Percentiles rank a stretch among this genome's conserved stretches.
Conservation (phyloP, 2,329 filamentous ascomycete species). For the Fusarium brachygibbosum region DNA sequence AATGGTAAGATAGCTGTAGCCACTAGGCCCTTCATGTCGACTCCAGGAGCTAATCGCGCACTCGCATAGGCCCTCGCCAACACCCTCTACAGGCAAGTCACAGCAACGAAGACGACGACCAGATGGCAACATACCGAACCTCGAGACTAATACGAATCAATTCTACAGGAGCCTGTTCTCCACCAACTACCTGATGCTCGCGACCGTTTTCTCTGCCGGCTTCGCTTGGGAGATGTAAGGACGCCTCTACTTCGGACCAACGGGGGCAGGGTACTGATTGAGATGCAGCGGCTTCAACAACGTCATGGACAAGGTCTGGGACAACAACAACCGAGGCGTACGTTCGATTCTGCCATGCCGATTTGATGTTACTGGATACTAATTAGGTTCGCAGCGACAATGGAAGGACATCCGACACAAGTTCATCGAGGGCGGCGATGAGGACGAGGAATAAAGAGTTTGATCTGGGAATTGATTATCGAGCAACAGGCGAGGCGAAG, state of each 20-base stretch:
- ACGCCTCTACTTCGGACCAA: constrained; percentile 44
- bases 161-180: constrained; percentile 80
- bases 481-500: constrained; percentile 40
- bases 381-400: constrained; percentile 78
- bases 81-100: constrained; percentile 59
- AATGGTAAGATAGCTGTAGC: constrained; percentile 53
- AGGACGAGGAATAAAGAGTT: constrained; percentile 50
- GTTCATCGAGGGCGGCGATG: constrained; percentile 80
- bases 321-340: constrained; percentile 92
- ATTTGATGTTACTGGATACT: constrained; percentile 40
- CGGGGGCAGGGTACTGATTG: constrained; percentile 51
- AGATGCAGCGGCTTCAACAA: constrained; percentile 81
- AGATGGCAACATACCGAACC: constrained; percentile 21
- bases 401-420: constrained; percentile 98
- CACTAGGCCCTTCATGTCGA: constrained; percentile 1
- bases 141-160: constrained; percentile 45
- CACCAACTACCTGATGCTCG: constrained; percentile 89
- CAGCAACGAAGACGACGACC: constrained; percentile 32
- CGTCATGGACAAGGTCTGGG: constrained; percentile 88
- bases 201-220: constrained; percentile 85
- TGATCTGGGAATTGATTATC: constrained; percentile 25
- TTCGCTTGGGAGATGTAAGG: constrained; percentile 95
- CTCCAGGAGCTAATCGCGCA: constrained; percentile 55
- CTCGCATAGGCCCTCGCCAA: constrained; percentile 54
- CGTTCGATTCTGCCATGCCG: constrained; percentile 55